Percentiles rank a stretch among this genome's conserved stretches.
Conservation (phyloP, 805 yeast species). For the Naumovozyma dairenensis region DNA sequence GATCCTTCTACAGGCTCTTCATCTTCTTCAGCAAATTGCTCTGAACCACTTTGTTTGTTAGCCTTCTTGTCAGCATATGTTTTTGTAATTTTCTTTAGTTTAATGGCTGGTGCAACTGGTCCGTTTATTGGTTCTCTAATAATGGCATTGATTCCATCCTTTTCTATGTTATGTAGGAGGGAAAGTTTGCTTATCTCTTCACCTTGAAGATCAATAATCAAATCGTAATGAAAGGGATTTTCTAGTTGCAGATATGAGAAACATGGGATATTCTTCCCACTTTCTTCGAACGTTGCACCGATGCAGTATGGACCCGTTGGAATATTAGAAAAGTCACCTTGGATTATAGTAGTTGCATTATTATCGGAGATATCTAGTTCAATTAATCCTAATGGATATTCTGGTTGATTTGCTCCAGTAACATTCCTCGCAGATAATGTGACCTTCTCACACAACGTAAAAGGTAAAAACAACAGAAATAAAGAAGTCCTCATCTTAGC, state of each 20-base stretch:
- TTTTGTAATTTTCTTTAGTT: conserved; percentile 22
- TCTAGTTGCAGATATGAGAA: conserved; percentile 17
- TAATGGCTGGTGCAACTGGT: conserved; percentile 15
- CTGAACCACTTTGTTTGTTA: conserved; percentile 6
- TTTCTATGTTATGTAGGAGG: conserved; percentile 9
- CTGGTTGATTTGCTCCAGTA: background rate
- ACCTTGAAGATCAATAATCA: conserved; percentile 12
- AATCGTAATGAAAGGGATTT: conserved; percentile 18
- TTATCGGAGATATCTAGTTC: background rate
- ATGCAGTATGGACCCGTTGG: conserved; percentile 16
- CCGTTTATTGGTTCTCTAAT: conserved; percentile 12
- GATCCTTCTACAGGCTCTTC: conserved; percentile 13
- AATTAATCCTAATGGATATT: background rate
- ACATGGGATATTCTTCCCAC: conserved; percentile 9
- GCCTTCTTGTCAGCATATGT: conserved; percentile 25
- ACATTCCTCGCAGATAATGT: background rate
- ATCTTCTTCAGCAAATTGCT: conserved; percentile 18
- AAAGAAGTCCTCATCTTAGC: too few species aligned
- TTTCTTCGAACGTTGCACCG: conserved; percentile 9
- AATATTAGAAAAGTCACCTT: too few species aligned
- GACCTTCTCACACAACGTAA: background rate
- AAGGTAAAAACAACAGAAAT: background rate
- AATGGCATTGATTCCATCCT: conserved; percentile 12
- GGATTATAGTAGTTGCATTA: too few species aligned
- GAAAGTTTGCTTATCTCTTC: conserved; percentile 15